These are phyloP conservation scores for Mucor mucedo DNA, from an alignment of 371 early-diverging fungal genomes.

Conservation along the genomic window DNA sequence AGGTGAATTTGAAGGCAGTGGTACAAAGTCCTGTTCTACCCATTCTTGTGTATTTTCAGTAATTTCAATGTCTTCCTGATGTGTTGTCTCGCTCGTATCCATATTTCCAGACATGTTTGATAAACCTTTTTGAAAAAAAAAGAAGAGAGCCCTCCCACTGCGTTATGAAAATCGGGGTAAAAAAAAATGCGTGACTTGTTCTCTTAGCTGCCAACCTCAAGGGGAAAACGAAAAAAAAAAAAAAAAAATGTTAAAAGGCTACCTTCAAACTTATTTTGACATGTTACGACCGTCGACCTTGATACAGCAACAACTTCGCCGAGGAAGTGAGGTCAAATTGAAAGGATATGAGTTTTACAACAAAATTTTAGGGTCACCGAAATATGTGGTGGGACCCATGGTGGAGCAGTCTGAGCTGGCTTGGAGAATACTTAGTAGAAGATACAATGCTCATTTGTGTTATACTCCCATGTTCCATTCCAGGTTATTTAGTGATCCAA, in stretches of 20 bases:
- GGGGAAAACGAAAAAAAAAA: too few relatives aligned
- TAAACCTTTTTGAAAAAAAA: too few relatives aligned
- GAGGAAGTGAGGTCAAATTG: slow-evolving; percentile 1
- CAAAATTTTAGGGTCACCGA: slow-evolving; percentile 62
- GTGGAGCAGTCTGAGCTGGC: slow-evolving; percentile 90
- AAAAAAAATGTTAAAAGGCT: too few relatives aligned
- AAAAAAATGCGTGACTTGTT: too few relatives aligned
- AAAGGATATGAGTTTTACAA: slow-evolving; percentile 31
- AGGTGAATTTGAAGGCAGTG: too few relatives aligned
- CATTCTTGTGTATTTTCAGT: not conserved
- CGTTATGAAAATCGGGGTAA: not conserved
- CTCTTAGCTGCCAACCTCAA: not conserved
- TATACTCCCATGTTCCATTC: slow-evolving; percentile 99
- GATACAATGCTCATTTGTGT: slow-evolving; percentile 90
- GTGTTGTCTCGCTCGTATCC: not conserved
- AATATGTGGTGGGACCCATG: slow-evolving; percentile 89
- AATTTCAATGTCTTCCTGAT: not conserved
- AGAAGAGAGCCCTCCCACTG: not conserved
- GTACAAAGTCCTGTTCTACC: not conserved
- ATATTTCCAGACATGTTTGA: not conserved
- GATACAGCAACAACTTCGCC: not conserved
- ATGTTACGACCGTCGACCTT: not conserved
- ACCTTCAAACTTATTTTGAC: not conserved
- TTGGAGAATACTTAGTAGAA: slow-evolving; percentile 86
- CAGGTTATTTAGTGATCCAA: slow-evolving; percentile 68